A percentile compares a stretch with the other conserved stretches of the same genome.
These are phyloP conservation scores for Aristolochia fimbriata DNA, from an alignment of 164 flowering plant genomes.

Conservation along the genomic window DNA sequence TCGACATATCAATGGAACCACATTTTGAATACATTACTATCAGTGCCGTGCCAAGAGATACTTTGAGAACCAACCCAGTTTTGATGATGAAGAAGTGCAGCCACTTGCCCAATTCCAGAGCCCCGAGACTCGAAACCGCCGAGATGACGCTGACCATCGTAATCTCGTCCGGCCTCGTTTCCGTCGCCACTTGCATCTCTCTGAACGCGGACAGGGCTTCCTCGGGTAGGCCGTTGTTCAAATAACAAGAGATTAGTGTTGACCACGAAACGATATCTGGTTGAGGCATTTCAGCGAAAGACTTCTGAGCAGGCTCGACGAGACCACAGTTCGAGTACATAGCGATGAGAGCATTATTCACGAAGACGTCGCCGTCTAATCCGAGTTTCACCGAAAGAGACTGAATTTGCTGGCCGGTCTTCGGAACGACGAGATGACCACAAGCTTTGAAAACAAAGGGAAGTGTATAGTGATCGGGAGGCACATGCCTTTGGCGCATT, in stretches of 20 bases:
- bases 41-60: constrained; percentile 24
- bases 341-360: constrained; percentile 21
- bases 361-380: constrained; percentile 7
- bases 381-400: constrained; percentile 15
- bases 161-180: constrained; percentile 24
- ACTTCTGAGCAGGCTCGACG: constrained; percentile 2
- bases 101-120: constrained; percentile 23
- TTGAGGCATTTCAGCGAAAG: constrained; percentile 21
- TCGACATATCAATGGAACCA: constrained; percentile 28
- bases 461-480: constrained; percentile 22
- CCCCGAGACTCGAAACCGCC: constrained; percentile 22
- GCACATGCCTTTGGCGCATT: constrained; percentile 13
- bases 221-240: constrained; percentile 18
- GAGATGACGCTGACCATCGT: constrained; percentile 25
- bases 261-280: constrained; percentile 24
- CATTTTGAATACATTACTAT: constrained; percentile 33
- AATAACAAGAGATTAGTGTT: constrained; percentile 21
- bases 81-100: constrained; percentile 16
- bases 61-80: constrained; percentile 21
- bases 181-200: constrained; percentile 19
- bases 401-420: constrained; percentile 17
- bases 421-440: constrained; percentile 7
- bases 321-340: constrained; percentile 25
- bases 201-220: constrained; percentile 19
- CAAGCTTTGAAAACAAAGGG: constrained; percentile 26